A percentile compares a stretch with the other conserved stretches of the same genome.
Evolutionary conservation across 1,139 yeast species (phyloP).

Genomic region (Lodderomyces theae): DNA sequence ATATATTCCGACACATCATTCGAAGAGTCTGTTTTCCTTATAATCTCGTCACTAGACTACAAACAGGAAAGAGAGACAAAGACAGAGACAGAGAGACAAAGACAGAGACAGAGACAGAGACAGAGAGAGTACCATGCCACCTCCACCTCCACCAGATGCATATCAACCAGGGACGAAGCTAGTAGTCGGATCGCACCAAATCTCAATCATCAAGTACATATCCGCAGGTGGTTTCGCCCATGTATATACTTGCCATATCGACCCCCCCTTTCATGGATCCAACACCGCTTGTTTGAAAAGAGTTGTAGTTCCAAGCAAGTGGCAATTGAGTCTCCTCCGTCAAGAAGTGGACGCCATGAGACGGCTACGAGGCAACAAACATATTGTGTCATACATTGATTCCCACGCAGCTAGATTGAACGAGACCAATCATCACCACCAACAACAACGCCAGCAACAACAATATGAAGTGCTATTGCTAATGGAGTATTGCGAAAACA

Average conservation of each 20-base stretch:
- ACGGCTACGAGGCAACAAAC: constrained; percentile 69
- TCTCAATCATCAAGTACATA: constrained; percentile 55
- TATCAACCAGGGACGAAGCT: constrained; percentile 59
- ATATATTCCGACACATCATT: too few species aligned
- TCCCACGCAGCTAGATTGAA: constrained; percentile 82
- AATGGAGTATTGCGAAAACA: constrained; percentile 88
- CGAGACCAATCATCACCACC: constrained; percentile 1
- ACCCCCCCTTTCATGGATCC: constrained; percentile 48
- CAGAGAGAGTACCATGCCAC: constrained; percentile 3
- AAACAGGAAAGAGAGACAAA: too few species aligned
- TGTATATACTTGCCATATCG: constrained; percentile 62
- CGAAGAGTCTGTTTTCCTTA: too few species aligned
- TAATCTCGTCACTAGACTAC: too few species aligned
- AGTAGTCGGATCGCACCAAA: constrained; percentile 63
- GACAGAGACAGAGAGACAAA: too few species aligned
- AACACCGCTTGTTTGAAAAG: constrained; percentile 67
- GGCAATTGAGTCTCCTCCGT: constrained; percentile 62
- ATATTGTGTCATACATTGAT: constrained; percentile 86
- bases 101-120: too few species aligned
- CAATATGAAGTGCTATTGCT: constrained; percentile 85
- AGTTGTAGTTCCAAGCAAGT: constrained; percentile 71
- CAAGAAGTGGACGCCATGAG: constrained; percentile 86
- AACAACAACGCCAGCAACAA: constrained; percentile 30
- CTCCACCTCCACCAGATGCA: constrained; percentile 50
- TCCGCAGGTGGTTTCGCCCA: constrained; percentile 81